Conservation (phyloP, 2,329 filamentous ascomycete species). For the Seiridium unicorne region DNA sequence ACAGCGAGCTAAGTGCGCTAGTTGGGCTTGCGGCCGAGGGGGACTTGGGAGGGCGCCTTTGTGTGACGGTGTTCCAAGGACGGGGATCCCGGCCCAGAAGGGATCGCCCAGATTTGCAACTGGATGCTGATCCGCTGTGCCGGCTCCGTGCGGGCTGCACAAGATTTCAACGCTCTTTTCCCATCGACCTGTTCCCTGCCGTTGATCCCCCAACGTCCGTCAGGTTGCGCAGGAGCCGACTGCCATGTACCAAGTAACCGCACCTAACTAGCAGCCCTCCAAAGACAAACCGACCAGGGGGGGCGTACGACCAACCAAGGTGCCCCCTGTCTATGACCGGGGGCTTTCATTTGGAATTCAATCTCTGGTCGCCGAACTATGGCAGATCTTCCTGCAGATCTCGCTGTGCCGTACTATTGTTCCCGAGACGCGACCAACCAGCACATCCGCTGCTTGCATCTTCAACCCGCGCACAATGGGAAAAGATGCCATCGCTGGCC, state of each 20-base stretch:
- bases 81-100: slow-evolving; percentile 1
- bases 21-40: neutral
- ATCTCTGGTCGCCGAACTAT: slow-evolving; percentile 7
- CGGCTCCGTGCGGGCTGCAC: slow-evolving; percentile 7
- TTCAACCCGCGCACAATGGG: no score
- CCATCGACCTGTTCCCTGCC: slow-evolving; percentile 15
- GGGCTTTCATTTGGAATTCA: neutral
- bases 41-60: neutral
- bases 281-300: neutral
- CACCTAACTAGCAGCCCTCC: neutral
- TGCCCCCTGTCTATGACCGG: neutral
- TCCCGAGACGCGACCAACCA: slow-evolving; percentile 2
- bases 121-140: slow-evolving; percentile 8
- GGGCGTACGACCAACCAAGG: no score
- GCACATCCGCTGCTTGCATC: neutral
- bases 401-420: slow-evolving; percentile 1
- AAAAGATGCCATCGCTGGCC: no score
- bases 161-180: slow-evolving; percentile 4
- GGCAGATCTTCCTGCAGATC: slow-evolving; percentile 8
- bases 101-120: neutral
- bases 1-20: neutral
- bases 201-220: slow-evolving; percentile 19
- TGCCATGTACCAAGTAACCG: neutral
- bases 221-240: no score
- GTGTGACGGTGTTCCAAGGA: neutral